Evolutionary conservation across 2,329 filamentous ascomycete genomes (phyloP).

Genomic region (Decorospora gaudefroyi): DNA sequence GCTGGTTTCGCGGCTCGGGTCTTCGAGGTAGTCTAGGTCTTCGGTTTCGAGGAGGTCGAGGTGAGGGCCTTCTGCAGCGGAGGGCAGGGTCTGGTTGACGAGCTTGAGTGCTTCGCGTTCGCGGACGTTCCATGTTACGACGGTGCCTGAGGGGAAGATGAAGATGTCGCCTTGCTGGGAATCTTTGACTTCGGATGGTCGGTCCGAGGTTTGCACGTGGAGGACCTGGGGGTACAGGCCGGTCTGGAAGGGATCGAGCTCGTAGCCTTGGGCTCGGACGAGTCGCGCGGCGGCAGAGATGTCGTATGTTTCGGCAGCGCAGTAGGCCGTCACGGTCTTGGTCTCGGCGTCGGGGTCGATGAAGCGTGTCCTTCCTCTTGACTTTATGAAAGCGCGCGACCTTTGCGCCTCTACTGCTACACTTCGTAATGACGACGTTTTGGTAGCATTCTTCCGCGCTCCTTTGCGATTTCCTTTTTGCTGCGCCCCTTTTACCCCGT

Average conservation of each 20-base stretch:
- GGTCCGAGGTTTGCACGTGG: conserved; percentile 58
- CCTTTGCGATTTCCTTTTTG: conserved; percentile 27
- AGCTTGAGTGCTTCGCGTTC: conserved; percentile 65
- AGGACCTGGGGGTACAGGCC: conserved; percentile 68
- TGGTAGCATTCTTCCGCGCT: conserved; percentile 36
- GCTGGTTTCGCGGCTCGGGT: conserved; percentile 72
- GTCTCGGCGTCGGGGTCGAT: conserved; percentile 54
- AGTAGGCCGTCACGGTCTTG: conserved; percentile 65
- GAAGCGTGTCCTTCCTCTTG: conserved; percentile 50
- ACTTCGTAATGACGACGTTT: conserved; percentile 70
- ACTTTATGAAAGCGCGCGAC: conserved; percentile 59
- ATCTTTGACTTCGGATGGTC: conserved; percentile 50
- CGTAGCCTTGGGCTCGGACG: conserved; percentile 62
- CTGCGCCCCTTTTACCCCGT: conserved; percentile 13
- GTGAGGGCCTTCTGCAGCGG: conserved; percentile 77
- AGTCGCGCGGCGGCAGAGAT: conserved; percentile 62
- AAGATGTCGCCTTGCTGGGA: conserved; percentile 78
- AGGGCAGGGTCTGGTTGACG: conserved; percentile 68
- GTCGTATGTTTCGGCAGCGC: conserved; percentile 69
- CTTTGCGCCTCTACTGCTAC: conserved; percentile 84
- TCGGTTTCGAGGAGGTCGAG: conserved; percentile 77
- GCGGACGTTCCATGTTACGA: conserved; percentile 89
- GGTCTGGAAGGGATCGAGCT: conserved; percentile 65
- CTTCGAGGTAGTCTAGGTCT: conserved; percentile 83
- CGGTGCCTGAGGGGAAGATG: conserved; percentile 90